A percentile compares a stretch with the other conserved stretches of the same genome.
Conservation (phyloP, 768 basidiomycete genomes). For the Tephrocybe sp. region DNA sequence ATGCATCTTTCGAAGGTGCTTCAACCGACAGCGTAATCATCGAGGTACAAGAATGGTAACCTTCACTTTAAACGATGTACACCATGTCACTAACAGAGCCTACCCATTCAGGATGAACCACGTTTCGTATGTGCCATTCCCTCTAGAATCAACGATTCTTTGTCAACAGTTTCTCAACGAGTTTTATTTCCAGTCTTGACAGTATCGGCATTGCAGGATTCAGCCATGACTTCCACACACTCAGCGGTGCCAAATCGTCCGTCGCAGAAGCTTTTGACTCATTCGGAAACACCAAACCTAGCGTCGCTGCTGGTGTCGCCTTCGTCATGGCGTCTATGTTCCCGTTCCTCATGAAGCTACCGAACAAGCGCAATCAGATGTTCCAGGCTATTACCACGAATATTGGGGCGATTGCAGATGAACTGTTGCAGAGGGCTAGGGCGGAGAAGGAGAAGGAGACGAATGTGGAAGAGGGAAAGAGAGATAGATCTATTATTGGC, state of each 20-base stretch:
- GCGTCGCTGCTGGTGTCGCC: constrained; percentile 7
- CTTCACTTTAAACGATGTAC: no score
- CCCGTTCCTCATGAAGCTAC: constrained; percentile 25
- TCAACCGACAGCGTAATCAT: constrained; percentile 24
- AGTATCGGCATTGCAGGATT: constrained; percentile 48
- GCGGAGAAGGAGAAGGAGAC: constrained; percentile 22
- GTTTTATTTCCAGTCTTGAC: constrained; percentile 35
- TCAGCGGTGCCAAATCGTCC: constrained; percentile 34
- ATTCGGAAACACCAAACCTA: constrained; percentile 20
- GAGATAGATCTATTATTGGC: constrained; percentile 24
- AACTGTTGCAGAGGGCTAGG: constrained; percentile 23
- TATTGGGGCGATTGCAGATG: constrained; percentile 25
- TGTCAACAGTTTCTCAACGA: not conserved
- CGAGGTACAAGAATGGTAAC: constrained; percentile 41
- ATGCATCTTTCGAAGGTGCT: constrained; percentile 18
- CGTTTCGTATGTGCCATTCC: constrained; percentile 29
- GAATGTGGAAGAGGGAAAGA: constrained; percentile 6
- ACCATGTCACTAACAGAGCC: not conserved
- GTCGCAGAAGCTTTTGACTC: constrained; percentile 29
- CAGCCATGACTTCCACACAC: constrained; percentile 44
- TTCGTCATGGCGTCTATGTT: constrained; percentile 23
- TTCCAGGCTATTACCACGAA: constrained; percentile 20
- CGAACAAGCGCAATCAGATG: constrained; percentile 22
- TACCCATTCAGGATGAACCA: constrained; percentile 33
- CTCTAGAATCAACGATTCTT: not conserved